Conservation (phyloP, 2,329 filamentous ascomycete genomes). For the Diaporthe amygdali region DNA sequence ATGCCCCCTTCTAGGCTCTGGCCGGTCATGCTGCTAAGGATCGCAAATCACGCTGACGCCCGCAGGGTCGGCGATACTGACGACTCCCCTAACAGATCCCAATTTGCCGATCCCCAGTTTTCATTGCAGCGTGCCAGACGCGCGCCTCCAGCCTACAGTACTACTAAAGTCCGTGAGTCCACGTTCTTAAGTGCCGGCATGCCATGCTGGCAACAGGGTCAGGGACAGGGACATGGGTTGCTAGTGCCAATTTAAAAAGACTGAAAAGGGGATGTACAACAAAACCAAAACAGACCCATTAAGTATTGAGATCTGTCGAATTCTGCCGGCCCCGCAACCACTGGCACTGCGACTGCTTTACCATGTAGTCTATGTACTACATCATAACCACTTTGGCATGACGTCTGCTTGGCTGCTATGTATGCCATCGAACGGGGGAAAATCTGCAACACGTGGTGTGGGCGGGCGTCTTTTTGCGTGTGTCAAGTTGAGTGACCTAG, state of each 20-base stretch:
- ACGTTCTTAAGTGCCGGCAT: neutral
- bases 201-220: neutral
- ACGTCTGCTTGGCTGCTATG: neutral
- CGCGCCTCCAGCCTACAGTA: neutral
- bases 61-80: neutral
- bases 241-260: neutral
- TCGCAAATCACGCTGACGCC: neutral
- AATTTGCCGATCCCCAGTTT: neutral
- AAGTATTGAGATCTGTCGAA: constrained; percentile 5
- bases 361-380: neutral
- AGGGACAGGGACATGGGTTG: neutral
- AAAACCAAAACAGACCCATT: neutral
- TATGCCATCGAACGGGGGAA: neutral
- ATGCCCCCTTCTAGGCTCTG: neutral
- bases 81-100: neutral
- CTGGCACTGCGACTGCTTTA: neutral
- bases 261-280: neutral
- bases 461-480: neutral
- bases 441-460: neutral
- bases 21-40: neutral
- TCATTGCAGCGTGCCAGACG: neutral
- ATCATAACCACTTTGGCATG: neutral
- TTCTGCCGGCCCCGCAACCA: neutral
- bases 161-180: neutral
- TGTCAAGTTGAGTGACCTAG: neutral